Percentiles rank a stretch among this genome's conserved stretches.
Evolutionary conservation across 2,329 filamentous ascomycete genomes (phyloP).

Genomic region (Trichoderma sp.): DNA sequence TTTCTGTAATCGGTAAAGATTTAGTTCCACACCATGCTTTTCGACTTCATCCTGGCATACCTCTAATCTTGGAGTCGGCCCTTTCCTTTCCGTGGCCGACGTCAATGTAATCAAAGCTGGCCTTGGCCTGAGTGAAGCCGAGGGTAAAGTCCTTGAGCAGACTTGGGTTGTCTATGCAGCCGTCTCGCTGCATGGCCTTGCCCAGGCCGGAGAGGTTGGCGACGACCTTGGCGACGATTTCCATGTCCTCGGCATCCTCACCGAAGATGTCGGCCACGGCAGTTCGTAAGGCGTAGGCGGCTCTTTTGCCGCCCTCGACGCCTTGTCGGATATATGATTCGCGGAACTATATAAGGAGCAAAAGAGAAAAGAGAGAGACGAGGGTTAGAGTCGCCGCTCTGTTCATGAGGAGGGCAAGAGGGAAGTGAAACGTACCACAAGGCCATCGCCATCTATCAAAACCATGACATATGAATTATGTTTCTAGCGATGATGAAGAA

Average conservation of each 20-base stretch:
- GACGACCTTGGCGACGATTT: conserved; percentile 59
- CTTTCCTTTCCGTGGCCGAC: conserved; percentile 62
- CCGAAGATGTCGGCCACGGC: conserved; percentile 52
- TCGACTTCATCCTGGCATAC: conserved; percentile 40
- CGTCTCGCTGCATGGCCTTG: conserved; percentile 53
- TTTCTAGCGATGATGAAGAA: conserved; percentile 41
- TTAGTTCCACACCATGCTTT: background rate
- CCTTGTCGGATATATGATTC: conserved; percentile 57
- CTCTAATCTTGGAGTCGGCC: conserved; percentile 63
- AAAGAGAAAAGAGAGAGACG: background rate
- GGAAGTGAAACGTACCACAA: conserved; percentile 51
- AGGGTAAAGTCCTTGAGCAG: conserved; percentile 59
- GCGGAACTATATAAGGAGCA: conserved; percentile 53
- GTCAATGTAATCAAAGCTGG: conserved; percentile 66
- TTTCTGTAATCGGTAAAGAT: conserved; percentile 43
- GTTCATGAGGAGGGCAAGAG: background rate
- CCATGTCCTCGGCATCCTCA: conserved; percentile 49
- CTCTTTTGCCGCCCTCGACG: conserved; percentile 56
- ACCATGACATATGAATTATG: conserved; percentile 62
- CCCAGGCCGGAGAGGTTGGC: conserved; percentile 57
- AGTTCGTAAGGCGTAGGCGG: conserved; percentile 53
- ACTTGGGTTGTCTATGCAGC: conserved; percentile 47
- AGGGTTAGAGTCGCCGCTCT: background rate
- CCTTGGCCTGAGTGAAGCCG: conserved; percentile 62
- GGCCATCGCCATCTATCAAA: conserved; percentile 64